These are phyloP conservation scores for Annona squamosa DNA, from an alignment of 164 flowering plant genomes.

Conservation along the genomic window DNA sequence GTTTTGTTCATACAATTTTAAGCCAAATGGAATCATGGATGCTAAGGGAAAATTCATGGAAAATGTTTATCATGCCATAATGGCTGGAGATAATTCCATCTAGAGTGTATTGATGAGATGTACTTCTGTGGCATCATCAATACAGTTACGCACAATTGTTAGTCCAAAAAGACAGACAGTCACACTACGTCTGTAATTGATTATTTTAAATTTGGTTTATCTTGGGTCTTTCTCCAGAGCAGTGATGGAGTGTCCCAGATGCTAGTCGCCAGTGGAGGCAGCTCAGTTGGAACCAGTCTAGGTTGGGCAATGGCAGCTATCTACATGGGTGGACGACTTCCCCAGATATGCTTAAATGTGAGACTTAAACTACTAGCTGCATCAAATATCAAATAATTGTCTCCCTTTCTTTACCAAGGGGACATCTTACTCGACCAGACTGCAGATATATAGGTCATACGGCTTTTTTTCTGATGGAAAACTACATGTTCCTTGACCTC, in stretches of 20 bases:
- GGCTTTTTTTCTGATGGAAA: background rate
- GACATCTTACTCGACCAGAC: background rate
- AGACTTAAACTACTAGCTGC: conserved; percentile 9
- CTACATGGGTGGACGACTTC: conserved; percentile 86
- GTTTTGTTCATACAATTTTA: no score
- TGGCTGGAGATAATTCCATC: no score
- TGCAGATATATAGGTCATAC: background rate
- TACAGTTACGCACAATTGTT: no score
- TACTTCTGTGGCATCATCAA: no score
- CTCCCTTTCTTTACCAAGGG: background rate
- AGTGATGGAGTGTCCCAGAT: conserved; percentile 6
- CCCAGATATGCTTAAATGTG: conserved; percentile 79
- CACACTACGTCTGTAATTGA: background rate
- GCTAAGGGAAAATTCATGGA: no score
- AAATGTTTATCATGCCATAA: no score
- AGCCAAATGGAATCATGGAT: no score
- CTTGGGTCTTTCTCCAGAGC: conserved; percentile 25
- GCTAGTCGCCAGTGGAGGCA: conserved; percentile 18
- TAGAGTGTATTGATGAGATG: no score
- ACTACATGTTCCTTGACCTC: background rate
- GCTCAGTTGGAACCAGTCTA: conserved; percentile 42
- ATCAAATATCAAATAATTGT: background rate
- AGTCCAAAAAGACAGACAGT: background rate
- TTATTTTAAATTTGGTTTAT: background rate
- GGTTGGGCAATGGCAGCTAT: conserved; percentile 89